A percentile compares a stretch with the other conserved stretches of the same genome.
Evolutionary conservation across 2,329 filamentous ascomycete genomes (phyloP).

Genomic region (Dryadomyces quercivorus): DNA sequence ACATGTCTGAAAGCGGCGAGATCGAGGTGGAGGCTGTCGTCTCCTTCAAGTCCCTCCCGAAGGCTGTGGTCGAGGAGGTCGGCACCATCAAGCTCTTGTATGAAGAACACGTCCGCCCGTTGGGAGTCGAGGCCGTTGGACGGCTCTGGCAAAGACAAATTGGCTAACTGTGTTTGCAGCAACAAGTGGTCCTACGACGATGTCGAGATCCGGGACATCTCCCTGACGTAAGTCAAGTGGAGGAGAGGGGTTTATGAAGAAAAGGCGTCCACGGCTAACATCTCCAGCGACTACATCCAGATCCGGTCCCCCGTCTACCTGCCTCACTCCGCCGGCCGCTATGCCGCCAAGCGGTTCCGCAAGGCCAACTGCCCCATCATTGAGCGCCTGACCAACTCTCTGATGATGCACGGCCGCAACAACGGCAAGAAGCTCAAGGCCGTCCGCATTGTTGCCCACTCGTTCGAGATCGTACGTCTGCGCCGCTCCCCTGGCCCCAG

Average conservation of each 20-base stretch:
- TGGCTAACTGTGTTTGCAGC: conserved; percentile 11
- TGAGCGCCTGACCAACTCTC: conserved; percentile 99
- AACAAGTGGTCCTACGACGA: conserved; percentile 95
- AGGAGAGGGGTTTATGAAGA: too few species aligned
- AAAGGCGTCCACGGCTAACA: not conserved
- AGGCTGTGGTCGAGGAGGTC: conserved; percentile 81
- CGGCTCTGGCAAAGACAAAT: not conserved
- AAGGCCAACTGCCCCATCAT: conserved; percentile 99
- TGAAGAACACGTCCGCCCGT: conserved; percentile 1
- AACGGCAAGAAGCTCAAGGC: conserved; percentile 99
- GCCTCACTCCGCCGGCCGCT: conserved; percentile 96
- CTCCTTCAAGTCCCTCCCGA: conserved; percentile 70
- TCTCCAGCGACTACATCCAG: conserved; percentile 91
- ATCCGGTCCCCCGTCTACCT: conserved; percentile 98
- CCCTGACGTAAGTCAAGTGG: conserved; percentile 71
- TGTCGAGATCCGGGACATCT: conserved; percentile 99
- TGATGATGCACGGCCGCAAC: conserved; percentile 99
- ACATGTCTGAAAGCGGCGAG: conserved; percentile 94
- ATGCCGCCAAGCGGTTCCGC: conserved; percentile 99
- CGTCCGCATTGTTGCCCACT: conserved; percentile 96
- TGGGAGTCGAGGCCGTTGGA: not conserved
- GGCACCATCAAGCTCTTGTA: conserved; percentile 82
- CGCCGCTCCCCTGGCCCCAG: too few species aligned
- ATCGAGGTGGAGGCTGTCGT: conserved; percentile 71
- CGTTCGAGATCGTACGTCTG: conserved; percentile 85